Conservation (phyloP, 345 rosid species). For the Triadica sebifera region DNA sequence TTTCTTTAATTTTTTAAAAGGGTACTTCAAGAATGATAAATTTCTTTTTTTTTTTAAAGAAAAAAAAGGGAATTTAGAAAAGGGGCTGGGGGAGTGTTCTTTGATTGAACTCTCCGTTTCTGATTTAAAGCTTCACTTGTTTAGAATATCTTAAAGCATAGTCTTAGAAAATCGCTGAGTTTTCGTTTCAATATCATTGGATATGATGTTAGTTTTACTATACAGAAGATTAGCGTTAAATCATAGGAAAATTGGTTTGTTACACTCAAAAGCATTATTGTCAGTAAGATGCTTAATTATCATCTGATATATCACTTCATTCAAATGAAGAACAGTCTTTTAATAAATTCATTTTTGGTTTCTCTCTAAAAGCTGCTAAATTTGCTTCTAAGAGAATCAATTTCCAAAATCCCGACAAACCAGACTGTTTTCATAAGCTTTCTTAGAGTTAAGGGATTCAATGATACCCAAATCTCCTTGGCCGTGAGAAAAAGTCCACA, state of each 20-base stretch:
- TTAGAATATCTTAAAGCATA: too few species aligned
- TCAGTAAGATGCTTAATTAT: not conserved
- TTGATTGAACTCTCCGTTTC: too few species aligned
- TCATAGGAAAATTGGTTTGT: not conserved
- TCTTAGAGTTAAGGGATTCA: constrained; percentile 1
- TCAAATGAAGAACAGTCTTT: not conserved
- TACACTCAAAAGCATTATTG: not conserved
- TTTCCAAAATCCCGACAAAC: not conserved
- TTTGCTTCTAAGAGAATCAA: not conserved
- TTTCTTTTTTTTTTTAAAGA: too few species aligned
- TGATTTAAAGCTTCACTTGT: too few species aligned
- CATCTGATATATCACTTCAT: not conserved
- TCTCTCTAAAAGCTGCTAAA: constrained; percentile 10
- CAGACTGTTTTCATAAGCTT: constrained; percentile 2
- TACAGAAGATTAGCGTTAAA: not conserved
- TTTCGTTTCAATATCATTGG: not conserved
- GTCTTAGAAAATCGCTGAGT: too few species aligned
- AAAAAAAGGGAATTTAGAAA: too few species aligned
- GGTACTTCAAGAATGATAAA: too few species aligned
- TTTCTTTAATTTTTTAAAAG: too few species aligned
- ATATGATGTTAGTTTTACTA: not conserved
- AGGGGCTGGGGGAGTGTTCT: too few species aligned
- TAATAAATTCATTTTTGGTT: constrained; percentile 7
- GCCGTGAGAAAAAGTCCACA: not conserved
- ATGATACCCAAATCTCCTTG: constrained; percentile 2